Percentiles rank a stretch among this genome's conserved stretches.
These are phyloP conservation scores for Candida gorgasii DNA, from an alignment of 805 yeast species.

Conservation along the genomic window DNA sequence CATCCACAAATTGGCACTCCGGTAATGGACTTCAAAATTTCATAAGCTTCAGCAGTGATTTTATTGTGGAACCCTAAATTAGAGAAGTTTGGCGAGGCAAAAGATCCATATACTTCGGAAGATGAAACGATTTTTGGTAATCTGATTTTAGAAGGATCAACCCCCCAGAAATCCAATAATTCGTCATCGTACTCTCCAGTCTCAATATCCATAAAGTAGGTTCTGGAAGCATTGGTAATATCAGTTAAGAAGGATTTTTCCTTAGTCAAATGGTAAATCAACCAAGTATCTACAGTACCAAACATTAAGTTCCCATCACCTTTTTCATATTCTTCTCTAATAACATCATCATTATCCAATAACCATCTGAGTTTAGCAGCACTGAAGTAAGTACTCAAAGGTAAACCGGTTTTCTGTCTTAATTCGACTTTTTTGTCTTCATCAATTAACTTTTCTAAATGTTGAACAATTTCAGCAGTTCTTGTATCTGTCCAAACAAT, in stretches of 20 bases:
- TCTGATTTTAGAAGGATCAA: slow-evolving; percentile 63
- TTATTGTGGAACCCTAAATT: slow-evolving; percentile 52
- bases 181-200: slow-evolving; percentile 74
- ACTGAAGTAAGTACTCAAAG: slow-evolving; percentile 87
- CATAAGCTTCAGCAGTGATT: slow-evolving; percentile 53
- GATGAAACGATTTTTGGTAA: slow-evolving; percentile 80
- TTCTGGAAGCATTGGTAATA: slow-evolving; percentile 88
- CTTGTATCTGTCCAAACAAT: slow-evolving; percentile 97
- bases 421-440: slow-evolving; percentile 58
- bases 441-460: slow-evolving; percentile 54
- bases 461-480: slow-evolving; percentile 69
- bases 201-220: slow-evolving; percentile 83
- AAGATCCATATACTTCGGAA: slow-evolving; percentile 74
- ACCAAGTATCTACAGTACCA: slow-evolving; percentile 95
- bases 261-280: slow-evolving; percentile 77
- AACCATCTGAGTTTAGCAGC: slow-evolving; percentile 90
- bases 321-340: slow-evolving; percentile 64
- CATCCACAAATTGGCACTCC: slow-evolving; percentile 84
- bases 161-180: slow-evolving; percentile 75
- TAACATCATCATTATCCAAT: slow-evolving; percentile 71
- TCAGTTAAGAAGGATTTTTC: slow-evolving; percentile 76
- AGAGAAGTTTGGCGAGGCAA: slow-evolving; percentile 59
- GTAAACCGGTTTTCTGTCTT: slow-evolving; percentile 74
- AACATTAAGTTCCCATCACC: slow-evolving; percentile 78
- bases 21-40: slow-evolving; percentile 48